Evolutionary conservation across 106 monocot genomes (phyloP).

Genomic region (Iris macrosiphon): DNA sequence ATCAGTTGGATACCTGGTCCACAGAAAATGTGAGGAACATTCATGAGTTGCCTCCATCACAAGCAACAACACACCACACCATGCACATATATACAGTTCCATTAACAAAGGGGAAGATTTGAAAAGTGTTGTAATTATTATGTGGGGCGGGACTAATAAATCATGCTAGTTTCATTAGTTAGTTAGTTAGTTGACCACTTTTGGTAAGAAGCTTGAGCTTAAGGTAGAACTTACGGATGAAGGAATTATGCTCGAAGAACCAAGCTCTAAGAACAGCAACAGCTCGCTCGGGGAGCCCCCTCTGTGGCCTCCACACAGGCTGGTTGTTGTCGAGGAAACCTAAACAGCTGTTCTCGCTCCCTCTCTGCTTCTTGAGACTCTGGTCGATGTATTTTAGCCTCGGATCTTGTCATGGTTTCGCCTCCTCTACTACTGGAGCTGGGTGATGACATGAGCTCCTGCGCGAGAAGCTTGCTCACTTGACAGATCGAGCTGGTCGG

Average conservation of each 20-base stretch:
- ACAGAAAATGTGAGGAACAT: no score
- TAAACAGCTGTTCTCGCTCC: slow-evolving; percentile 14
- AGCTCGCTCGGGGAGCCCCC: slow-evolving; percentile 56
- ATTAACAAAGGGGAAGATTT: no score
- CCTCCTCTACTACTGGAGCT: slow-evolving; percentile 14
- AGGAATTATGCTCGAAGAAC: slow-evolving; percentile 78
- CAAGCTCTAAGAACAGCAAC: slow-evolving; percentile 55
- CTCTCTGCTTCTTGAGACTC: slow-evolving; percentile 18
- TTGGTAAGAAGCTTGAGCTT: no score
- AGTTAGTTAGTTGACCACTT: no score
- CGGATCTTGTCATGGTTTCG: slow-evolving; percentile 1
- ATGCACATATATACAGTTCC: no score
- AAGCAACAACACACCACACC: no score
- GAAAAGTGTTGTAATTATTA: no score
- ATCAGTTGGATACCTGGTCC: slow-evolving; percentile 57
- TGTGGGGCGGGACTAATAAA: no score
- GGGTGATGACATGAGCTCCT: slow-evolving; percentile 30
- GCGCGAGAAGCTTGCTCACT: slow-evolving; percentile 40
- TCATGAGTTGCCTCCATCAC: no score
- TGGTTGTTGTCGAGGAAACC: slow-evolving; percentile 37
- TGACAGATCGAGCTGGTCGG: slow-evolving; percentile 39
- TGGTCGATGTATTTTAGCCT: slow-evolving; percentile 26
- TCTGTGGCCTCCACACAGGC: slow-evolving; percentile 62
- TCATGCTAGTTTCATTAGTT: no score
- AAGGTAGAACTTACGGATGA: slow-evolving; percentile 75